Evolutionary conservation across 2,329 filamentous ascomycete genomes (phyloP), one percentile per base, ranked within the genome.

Genomic region (Aureobasidium musti): DNA sequence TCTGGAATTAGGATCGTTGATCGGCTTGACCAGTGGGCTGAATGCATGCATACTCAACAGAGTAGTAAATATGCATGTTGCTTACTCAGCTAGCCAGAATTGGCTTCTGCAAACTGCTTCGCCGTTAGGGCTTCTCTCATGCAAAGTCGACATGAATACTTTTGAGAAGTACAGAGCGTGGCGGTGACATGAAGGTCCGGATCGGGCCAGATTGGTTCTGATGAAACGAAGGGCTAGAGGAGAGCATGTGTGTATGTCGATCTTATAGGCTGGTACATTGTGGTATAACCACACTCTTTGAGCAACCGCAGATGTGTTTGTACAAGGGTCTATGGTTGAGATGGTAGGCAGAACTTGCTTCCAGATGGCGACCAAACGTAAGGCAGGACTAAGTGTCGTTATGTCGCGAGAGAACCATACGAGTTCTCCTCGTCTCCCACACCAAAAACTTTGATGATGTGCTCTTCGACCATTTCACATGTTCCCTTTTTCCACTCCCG

Each of bases 401-500:
- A 50, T 63, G 60, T 23, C 17, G 60, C 35, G 8, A 43, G 21
- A n/a, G 47, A 21, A 26, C 47, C 60, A 6, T 30, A 43, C 5
- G 35, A n/a, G 47, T 33, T 52, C 14, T 63, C 60, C 10, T 63
- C 57, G 1, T 19, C 26, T 13, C 53, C 60, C 1, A 54, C 39
- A 7, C 64, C 64, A 43, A 67, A 67, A 19, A 67, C 49, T 10
- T 54, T 54, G n/a, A 35, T 39, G 10, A 67, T 57, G 52, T 67
- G 65, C 54, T 67, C 49, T 37, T 67, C 59, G 2, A 67, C 57
- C 57, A 53, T 49, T 39, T 63, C 49, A n/a, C 65, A 67, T 7
- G 65, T 63, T 23, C 65, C 65, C n/a, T 54, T 63, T 5, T 43
- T 53, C 47, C 56, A 52, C 10, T 41, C 47, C n/a, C 39, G 23